Conservation (phyloP, 2,329 filamentous ascomycete genomes). For the Metarhizium sp. region DNA sequence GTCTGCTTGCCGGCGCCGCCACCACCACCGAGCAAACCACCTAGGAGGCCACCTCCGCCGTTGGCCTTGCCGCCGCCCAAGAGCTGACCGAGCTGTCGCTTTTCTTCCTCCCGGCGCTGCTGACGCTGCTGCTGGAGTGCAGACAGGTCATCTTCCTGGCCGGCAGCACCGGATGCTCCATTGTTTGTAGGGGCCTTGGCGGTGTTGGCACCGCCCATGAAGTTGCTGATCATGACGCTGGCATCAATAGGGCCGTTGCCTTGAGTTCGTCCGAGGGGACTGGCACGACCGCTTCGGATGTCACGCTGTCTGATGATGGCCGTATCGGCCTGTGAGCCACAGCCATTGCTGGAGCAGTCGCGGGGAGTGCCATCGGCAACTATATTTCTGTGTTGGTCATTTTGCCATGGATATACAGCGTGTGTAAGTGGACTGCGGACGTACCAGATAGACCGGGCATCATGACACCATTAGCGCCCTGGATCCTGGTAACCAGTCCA, state of each 20-base stretch:
- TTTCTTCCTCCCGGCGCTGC: conserved; percentile 13
- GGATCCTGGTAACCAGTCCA: conserved; percentile 45
- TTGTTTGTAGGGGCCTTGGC: conserved; percentile 26
- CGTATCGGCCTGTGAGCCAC: conserved; percentile 61
- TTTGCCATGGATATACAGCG: background rate
- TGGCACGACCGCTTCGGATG: conserved; percentile 39
- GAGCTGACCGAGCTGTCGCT: conserved; percentile 21
- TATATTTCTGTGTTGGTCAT: conserved; percentile 11
- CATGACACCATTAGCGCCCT: conserved; percentile 50
- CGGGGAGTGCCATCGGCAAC: conserved; percentile 58
- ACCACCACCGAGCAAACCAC: background rate
- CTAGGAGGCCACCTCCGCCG: background rate
- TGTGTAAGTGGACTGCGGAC: conserved; percentile 3
- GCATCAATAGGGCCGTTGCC: conserved; percentile 50
- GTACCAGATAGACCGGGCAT: conserved; percentile 47
- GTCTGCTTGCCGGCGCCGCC: conserved; percentile 1
- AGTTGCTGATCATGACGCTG: conserved; percentile 44
- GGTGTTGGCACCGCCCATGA: conserved; percentile 40
- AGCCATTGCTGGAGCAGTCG: conserved; percentile 51
- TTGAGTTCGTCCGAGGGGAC: conserved; percentile 55
- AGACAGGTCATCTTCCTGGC: conserved; percentile 35
- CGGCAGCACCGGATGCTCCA: conserved; percentile 26
- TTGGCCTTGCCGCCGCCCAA: conserved; percentile 15
- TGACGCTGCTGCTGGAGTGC: conserved; percentile 9
- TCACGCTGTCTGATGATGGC: conserved; percentile 56